Percentiles rank a stretch among this genome's conserved stretches.
phyloP scores from a whole-genome alignment of 202 grass and related monocot genomes.

The Digitaria exilis region DNA sequence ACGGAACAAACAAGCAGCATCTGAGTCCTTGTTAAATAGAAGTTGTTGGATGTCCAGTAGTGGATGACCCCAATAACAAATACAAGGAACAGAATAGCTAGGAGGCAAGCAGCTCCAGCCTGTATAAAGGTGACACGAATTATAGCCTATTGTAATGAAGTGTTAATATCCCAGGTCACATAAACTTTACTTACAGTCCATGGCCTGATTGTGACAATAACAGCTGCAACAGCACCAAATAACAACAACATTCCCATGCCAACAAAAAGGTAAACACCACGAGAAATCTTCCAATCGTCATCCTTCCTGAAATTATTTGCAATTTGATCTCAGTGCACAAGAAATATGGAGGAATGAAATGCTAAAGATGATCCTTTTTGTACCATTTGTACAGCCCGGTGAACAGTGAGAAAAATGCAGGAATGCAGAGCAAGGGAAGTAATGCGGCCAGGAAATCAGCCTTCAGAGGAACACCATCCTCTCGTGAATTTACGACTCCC shows the following conservation, averaged over 20 bases:
- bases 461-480: conserved; percentile 79
- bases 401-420: conserved; percentile 88
- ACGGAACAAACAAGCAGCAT: conserved; percentile 91
- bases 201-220: conserved; percentile 80
- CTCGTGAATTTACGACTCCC: conserved; percentile 92
- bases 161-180: conserved; percentile 9
- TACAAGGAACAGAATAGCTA: conserved; percentile 81
- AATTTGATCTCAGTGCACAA: conserved; percentile 23
- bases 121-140: conserved; percentile 51
- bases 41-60: conserved; percentile 99
- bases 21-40: conserved; percentile 97
- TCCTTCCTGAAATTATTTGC: conserved; percentile 84
- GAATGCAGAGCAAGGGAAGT: conserved; percentile 94
- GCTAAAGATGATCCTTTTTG: conserved; percentile 22
- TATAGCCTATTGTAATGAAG: conserved; percentile 25
- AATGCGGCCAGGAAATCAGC: conserved; percentile 94
- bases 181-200: conserved; percentile 82
- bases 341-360: conserved; percentile 16
- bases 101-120: conserved; percentile 93
- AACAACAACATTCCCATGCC: conserved; percentile 91
- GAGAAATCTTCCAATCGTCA: conserved; percentile 97
- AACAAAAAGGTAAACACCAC: conserved; percentile 86
- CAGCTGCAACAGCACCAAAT: conserved; percentile 75
- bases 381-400: conserved; percentile 97
- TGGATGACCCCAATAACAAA: conserved; percentile 95